phyloP scores from a whole-genome alignment of 352 stramenopile genomes.

The Pythium sp. region DNA sequence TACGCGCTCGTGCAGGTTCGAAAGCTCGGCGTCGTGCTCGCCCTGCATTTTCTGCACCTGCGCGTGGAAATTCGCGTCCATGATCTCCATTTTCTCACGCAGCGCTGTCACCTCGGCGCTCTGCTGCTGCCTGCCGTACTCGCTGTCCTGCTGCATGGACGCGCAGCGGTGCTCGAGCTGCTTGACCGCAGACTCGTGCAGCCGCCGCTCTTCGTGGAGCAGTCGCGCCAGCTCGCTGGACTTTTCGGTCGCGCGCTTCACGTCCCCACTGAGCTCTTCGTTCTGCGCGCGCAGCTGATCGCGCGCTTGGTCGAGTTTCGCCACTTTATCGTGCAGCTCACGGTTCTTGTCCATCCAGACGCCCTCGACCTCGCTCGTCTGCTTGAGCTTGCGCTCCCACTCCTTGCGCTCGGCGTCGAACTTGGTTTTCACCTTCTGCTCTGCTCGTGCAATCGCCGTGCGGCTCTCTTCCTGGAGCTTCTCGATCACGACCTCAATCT shows the following conservation, averaged over 20 bases:
- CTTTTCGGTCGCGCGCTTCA: constrained; percentile 47
- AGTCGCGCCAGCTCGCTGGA: constrained; percentile 43
- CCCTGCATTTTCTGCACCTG: constrained; percentile 40
- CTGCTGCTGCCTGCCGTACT: constrained; percentile 43
- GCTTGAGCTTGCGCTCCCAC: constrained; percentile 69
- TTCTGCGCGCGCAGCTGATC: constrained; percentile 51
- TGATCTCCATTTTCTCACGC: constrained; percentile 38
- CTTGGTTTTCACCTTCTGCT: constrained; percentile 44
- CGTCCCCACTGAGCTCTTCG: constrained; percentile 39
- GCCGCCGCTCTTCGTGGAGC: constrained; percentile 58
- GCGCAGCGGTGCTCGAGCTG: constrained; percentile 47
- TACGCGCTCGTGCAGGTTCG: constrained; percentile 66
- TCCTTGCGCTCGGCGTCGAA: constrained; percentile 62
- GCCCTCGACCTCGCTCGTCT: constrained; percentile 70
- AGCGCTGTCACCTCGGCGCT: constrained; percentile 38
- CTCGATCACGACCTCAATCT: constrained; percentile 80
- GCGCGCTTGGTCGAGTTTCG: constrained; percentile 41
- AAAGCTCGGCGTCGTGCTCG: constrained; percentile 59
- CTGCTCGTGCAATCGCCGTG: constrained; percentile 46
- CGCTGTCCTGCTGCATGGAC: constrained; percentile 37
- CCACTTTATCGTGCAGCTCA: constrained; percentile 68
- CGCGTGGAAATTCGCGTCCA: constrained; percentile 39
- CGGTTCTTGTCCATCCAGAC: constrained; percentile 88
- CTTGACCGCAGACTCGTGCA: constrained; percentile 37
- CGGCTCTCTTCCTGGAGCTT: constrained; percentile 74